Percentiles rank a stretch among this genome's conserved stretches.
phyloP scores from a whole-genome alignment of 352 stramenopile species.

The Phytopythium vexans region DNA sequence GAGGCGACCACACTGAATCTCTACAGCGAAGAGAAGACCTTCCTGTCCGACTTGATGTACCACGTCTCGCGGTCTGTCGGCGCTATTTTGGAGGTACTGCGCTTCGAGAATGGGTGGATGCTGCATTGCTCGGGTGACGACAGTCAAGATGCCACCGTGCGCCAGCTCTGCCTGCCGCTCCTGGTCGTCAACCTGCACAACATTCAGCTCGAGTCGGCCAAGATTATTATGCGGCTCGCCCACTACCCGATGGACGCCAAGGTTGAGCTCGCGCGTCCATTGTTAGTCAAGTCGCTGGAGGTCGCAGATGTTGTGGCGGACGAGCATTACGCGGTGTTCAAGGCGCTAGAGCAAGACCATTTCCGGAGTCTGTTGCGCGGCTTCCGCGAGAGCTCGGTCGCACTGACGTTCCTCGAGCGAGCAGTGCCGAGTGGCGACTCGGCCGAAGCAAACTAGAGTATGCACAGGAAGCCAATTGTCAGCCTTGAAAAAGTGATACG shows the following conservation, averaged over 20 bases:
- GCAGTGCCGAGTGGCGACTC: background rate
- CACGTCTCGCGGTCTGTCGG: conserved; percentile 51
- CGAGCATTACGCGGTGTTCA: conserved; percentile 68
- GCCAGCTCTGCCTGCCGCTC: conserved; percentile 56
- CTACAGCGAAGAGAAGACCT: conserved; percentile 80
- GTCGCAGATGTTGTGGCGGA: conserved; percentile 78
- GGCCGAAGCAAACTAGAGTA: background rate
- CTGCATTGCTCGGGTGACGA: conserved; percentile 40
- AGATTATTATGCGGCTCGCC: conserved; percentile 62
- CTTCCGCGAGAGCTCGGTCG: conserved; percentile 68
- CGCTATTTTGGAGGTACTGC: conserved; percentile 61
- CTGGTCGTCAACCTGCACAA: conserved; percentile 76
- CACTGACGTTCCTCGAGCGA: conserved; percentile 53
- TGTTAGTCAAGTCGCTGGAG: conserved; percentile 73
- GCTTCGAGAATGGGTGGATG: conserved; percentile 83
- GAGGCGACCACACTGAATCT: conserved; percentile 20
- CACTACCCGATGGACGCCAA: conserved; percentile 61
- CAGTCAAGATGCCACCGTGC: conserved; percentile 38
- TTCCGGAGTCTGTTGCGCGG: conserved; percentile 62
- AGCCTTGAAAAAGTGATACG: no score
- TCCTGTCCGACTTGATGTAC: conserved; percentile 73
- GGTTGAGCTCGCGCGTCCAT: conserved; percentile 44
- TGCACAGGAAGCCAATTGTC: no score
- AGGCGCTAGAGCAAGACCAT: conserved; percentile 56
- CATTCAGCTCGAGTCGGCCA: conserved; percentile 74